Evolutionary conservation across 345 rosid genomes (phyloP).

Genomic region (Hypericum androsaemum): DNA sequence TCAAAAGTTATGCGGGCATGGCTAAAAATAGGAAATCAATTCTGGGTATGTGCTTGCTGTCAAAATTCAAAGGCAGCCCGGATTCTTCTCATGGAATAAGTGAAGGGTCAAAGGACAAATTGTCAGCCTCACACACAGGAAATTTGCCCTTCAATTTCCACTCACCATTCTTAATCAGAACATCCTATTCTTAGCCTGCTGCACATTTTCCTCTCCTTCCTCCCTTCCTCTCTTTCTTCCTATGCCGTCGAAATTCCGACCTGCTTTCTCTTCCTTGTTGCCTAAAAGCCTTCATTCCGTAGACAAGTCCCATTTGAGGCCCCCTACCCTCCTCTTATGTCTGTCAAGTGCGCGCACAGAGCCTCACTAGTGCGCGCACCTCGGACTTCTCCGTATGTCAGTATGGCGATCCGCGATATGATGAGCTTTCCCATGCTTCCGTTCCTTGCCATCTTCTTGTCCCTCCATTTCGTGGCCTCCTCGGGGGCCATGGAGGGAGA

Average conservation of each 20-base stretch:
- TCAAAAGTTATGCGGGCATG: too few species aligned
- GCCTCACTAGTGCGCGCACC: slow-evolving; percentile 45
- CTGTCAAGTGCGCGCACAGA: slow-evolving; percentile 56
- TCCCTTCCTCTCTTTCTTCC: too few species aligned
- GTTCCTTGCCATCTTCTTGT: background rate
- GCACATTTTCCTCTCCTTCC: too few species aligned
- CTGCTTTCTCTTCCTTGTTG: slow-evolving; percentile 1
- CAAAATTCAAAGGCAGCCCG: slow-evolving; percentile 19
- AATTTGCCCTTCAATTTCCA: background rate
- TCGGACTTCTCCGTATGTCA: background rate
- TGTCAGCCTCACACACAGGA: too few species aligned
- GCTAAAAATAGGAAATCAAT: too few species aligned
- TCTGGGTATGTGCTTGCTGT: background rate
- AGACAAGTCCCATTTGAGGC: slow-evolving; percentile 17
- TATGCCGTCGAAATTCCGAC: slow-evolving; percentile 11
- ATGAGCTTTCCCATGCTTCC: background rate
- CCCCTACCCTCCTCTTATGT: slow-evolving; percentile 11
- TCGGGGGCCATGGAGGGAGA: slow-evolving; percentile 31
- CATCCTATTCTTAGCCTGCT: too few species aligned
- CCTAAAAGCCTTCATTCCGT: background rate
- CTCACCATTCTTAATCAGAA: too few species aligned
- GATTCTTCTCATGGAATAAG: slow-evolving; percentile 10
- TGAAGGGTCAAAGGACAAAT: too few species aligned
- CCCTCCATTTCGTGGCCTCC: slow-evolving; percentile 5
- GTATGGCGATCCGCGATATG: too few species aligned